Evolutionary conservation across 345 rosid genomes (phyloP).

Genomic region (Citrus unshiu): DNA sequence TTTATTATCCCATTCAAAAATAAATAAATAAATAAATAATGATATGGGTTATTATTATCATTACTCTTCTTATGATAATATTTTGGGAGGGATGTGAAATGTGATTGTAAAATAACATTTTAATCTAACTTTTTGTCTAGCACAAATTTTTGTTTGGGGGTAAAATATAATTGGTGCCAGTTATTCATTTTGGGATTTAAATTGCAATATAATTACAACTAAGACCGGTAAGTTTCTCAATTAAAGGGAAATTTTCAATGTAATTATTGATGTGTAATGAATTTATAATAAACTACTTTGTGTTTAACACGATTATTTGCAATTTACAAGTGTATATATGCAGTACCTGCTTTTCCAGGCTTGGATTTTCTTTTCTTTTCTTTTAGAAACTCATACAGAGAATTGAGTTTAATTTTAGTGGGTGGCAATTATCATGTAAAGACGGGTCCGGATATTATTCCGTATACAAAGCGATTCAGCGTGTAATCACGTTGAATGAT

Average conservation of each 20-base stretch:
- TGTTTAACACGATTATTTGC: not conserved
- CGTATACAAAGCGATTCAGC: not conserved
- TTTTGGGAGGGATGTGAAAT: not conserved
- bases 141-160: too few species aligned
- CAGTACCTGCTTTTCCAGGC: not conserved
- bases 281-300: not conserved
- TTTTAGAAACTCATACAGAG: not conserved
- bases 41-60: too few species aligned
- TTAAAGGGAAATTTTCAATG: too few species aligned
- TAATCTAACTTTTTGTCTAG: too few species aligned
- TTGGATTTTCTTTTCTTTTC: not conserved
- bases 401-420: not conserved
- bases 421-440: not conserved
- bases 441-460: not conserved
- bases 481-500: constrained; percentile 2
- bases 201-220: too few species aligned
- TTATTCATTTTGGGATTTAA: constrained; percentile 8
- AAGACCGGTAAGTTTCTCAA: not conserved
- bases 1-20: too few species aligned
- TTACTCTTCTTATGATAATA: not conserved
- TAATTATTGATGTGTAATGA: not conserved
- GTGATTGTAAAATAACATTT: not conserved
- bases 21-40: too few species aligned
- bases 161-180: too few species aligned
- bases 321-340: not conserved